These are phyloP conservation scores for Phlebiopsis gigantea DNA, from an alignment of 768 basidiomycete species.

Conservation along the genomic window DNA sequence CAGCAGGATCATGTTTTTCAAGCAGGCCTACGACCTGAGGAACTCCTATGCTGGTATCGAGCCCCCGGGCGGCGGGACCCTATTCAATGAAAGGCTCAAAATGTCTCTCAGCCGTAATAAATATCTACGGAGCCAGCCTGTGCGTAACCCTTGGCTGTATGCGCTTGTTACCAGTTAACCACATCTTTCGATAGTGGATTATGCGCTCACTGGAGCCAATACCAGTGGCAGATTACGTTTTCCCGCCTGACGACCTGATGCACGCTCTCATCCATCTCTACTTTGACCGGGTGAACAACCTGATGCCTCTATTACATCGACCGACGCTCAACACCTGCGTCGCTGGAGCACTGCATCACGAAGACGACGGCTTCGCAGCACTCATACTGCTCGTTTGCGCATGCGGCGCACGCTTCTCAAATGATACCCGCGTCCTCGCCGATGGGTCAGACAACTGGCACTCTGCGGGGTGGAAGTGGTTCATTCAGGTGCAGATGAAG, in stretches of 20 bases:
- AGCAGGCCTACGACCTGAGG: conserved; percentile 9
- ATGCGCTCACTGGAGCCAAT: conserved; percentile 2
- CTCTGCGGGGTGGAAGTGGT: conserved; percentile 40
- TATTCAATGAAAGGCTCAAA: background rate
- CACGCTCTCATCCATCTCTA: conserved; percentile 36
- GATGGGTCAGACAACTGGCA: conserved; percentile 15
- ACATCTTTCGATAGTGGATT: conserved; percentile 10
- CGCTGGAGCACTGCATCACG: conserved; percentile 30
- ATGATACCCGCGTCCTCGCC: conserved; percentile 37
- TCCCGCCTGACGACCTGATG: conserved; percentile 17
- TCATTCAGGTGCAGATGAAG: conserved; percentile 33
- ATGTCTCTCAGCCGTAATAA: background rate
- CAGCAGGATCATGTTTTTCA: conserved; percentile 17
- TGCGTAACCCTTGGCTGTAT: conserved; percentile 21
- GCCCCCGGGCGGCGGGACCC: background rate
- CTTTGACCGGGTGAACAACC: conserved; percentile 33
- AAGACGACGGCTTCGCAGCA: conserved; percentile 40
- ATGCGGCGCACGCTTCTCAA: conserved; percentile 36
- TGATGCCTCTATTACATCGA: conserved; percentile 37
- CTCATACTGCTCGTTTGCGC: conserved; percentile 55
- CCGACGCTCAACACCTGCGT: conserved; percentile 37
- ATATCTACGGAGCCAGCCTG: conserved; percentile 42
- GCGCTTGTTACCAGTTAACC: background rate
- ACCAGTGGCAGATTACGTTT: conserved; percentile 6
- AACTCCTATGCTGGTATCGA: background rate